Evolutionary conservation across 345 rosid genomes (phyloP).

Genomic region (Gynandropsis gynandra): DNA sequence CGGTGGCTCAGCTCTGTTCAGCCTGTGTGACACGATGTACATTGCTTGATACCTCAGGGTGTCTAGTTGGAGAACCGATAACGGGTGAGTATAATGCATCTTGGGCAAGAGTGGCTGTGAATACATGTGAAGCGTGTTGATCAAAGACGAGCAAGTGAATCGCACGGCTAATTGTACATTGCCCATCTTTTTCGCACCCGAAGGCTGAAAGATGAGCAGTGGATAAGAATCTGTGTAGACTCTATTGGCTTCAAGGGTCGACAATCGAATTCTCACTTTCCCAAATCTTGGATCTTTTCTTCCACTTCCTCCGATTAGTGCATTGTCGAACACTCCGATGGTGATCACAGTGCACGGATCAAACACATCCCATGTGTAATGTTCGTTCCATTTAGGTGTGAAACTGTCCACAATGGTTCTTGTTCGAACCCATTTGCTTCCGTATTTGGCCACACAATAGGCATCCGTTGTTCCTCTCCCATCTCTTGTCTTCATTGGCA

Average conservation of each 20-base stretch:
- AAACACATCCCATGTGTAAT: slow-evolving; percentile 88
- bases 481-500: slow-evolving; percentile 80
- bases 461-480: slow-evolving; percentile 74
- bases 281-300: slow-evolving; percentile 67
- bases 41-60: slow-evolving; percentile 82
- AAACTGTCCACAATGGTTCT: slow-evolving; percentile 77
- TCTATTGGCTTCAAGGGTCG: slow-evolving; percentile 80
- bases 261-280: slow-evolving; percentile 78
- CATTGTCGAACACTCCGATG: slow-evolving; percentile 80
- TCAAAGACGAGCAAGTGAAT: slow-evolving; percentile 57
- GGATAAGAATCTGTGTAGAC: slow-evolving; percentile 92
- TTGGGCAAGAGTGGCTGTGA: slow-evolving; percentile 71
- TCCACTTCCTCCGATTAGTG: slow-evolving; percentile 30
- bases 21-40: slow-evolving; percentile 72
- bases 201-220: slow-evolving; percentile 60
- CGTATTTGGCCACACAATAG: slow-evolving; percentile 91
- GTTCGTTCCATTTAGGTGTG: slow-evolving; percentile 87
- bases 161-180: slow-evolving; percentile 83
- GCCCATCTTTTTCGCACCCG: slow-evolving; percentile 84
- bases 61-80: slow-evolving; percentile 81
- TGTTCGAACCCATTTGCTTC: slow-evolving; percentile 93
- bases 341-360: slow-evolving; percentile 89
- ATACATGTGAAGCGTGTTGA: slow-evolving; percentile 82
- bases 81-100: slow-evolving; percentile 89
- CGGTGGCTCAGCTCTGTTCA: slow-evolving; percentile 83